These are phyloP conservation scores for Cyclostephanos tholiformis DNA, from an alignment of 108 stramenopile species.

Conservation along the genomic window DNA sequence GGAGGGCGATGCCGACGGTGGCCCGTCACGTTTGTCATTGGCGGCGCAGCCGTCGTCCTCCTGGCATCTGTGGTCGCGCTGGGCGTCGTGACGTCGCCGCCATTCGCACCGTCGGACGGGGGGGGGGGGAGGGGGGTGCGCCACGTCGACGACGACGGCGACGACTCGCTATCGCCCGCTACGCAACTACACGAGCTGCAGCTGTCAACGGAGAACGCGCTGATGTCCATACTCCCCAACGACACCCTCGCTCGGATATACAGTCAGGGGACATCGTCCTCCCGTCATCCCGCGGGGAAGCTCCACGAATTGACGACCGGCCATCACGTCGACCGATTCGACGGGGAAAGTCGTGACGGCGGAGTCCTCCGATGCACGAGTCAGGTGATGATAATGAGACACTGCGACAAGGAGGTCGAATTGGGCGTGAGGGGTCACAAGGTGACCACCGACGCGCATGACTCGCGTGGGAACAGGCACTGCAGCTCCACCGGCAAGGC, in stretches of 20 bases:
- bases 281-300: neutral
- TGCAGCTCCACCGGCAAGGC: slow-evolving; percentile 36
- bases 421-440: slow-evolving; percentile 8
- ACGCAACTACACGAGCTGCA: slow-evolving; percentile 6
- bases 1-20: neutral
- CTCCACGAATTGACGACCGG: neutral
- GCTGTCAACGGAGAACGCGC: slow-evolving; percentile 2
- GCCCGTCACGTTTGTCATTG: neutral
- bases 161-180: slow-evolving; percentile 2
- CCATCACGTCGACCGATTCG: neutral
- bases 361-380: slow-evolving; percentile 25
- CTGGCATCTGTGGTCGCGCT: neutral
- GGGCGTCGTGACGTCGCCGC: too few species aligned
- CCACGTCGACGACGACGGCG: neutral
- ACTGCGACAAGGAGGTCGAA: slow-evolving; percentile 42
- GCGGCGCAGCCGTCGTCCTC: slow-evolving; percentile 11
- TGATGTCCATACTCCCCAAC: slow-evolving; percentile 1
- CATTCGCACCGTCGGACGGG: slow-evolving; percentile 7
- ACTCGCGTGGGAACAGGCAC: slow-evolving; percentile 36
- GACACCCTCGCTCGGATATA: neutral
- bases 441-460: slow-evolving; percentile 15
- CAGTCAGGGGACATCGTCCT: neutral
- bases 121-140: too few species aligned
- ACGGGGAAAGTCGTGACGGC: neutral
- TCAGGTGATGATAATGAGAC: slow-evolving; percentile 44